Base-by-base conservation (phyloP, 208 protist species). In the Leishmania tarentolae region DNA sequence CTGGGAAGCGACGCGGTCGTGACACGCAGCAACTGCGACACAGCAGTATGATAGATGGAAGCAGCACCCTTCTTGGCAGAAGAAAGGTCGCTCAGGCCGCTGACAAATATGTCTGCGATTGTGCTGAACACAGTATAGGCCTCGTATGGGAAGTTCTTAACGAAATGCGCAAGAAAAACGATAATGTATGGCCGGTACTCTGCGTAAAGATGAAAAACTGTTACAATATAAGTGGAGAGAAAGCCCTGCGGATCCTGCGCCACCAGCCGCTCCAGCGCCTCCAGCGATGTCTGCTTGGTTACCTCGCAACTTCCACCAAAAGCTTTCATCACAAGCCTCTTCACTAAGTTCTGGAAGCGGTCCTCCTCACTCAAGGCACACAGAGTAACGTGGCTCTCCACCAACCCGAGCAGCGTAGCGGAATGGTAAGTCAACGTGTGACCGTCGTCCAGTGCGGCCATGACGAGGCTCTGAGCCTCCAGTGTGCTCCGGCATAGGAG, bases 1-100 rank as follows among this genome's bases (percentile, higher is more conserved):
- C 91, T 96, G 8, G 92, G 91, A 61, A 97, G 81, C 40, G 82
- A 78, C 35, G 81, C 66, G 1, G 89, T 77, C 28, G 88, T 74
- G 5, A 90, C 57, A 24, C 91, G 86, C 44, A 94, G 44, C 81
- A 97, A 70, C 42, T 89, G 79, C 46, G 80, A 84, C 19, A 91
- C 87, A 46, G 88, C 86, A 31, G 72, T 78, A n/a, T 82, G 59
- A 73, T 88, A 91, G 53, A 86, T 74, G 35, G 81, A 75, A 44
- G 86, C 82, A 46, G 86, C 86, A 42, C 85, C 82, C 71, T 85
- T 88, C 4, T 53, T 61, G 46, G 28, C 40, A n/a, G 79, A 76
- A 44, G 74, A 40, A n/a, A 50, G 59, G 57, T 72, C 61, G 59
- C 19, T 74, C 31, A 83, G 59, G 1, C 78, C 78, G 69, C 47